Base-by-base conservation (phyloP, 805 yeast genomes). In the Lachancea sp. region DNA sequence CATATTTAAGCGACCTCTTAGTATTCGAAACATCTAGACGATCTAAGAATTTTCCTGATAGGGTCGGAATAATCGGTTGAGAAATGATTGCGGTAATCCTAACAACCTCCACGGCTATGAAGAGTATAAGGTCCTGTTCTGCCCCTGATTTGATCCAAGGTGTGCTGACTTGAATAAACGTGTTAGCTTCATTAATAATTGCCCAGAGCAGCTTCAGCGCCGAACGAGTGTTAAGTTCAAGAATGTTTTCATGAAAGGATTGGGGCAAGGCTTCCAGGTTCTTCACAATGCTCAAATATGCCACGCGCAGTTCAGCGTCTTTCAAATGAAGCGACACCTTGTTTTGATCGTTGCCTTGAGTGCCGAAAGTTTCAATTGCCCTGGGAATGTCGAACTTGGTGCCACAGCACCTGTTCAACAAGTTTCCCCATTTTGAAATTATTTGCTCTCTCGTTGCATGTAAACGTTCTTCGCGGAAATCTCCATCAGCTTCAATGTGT, bases 391-490 rank as follows among this genome's bases (percentile, higher is more conserved):
- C 61, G 52, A 90, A 90, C 42, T 79, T 77, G 24, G 72, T 68
- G 1, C 89, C 85, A 40, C 94, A 78, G 25, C 80, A 74, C 45
- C 98, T 69, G 46, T 80, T 74, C 16, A 83, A 69, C 36, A 89
- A 67, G 54, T 90, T 92, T 34, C 92, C 88, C 64, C 80, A 80
- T 58, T 89, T 89, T 45, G 87, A 86, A 42, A 86, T 78, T 29
- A 90, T 67, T 50, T 78, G 75, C 24, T 77, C 78, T 46, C 94
- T 70, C 5, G 78, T 63, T 22, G 58, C 56, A 30, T 64, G 64
- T 41, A 84, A 64, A 29, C 70, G 69, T 12, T 64, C 71, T 37
- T 80, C 84, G 23, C 80, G 74, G 57, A 81, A 92, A 50, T 88
- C 88, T 49, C 89, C 77, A 62, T 92, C 98, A 21, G 74, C 70